Percentiles rank a stretch among this genome's conserved stretches.
Conservation (phyloP, 2,329 filamentous ascomycete genomes). For the Fusarium pseudocircinatum region DNA sequence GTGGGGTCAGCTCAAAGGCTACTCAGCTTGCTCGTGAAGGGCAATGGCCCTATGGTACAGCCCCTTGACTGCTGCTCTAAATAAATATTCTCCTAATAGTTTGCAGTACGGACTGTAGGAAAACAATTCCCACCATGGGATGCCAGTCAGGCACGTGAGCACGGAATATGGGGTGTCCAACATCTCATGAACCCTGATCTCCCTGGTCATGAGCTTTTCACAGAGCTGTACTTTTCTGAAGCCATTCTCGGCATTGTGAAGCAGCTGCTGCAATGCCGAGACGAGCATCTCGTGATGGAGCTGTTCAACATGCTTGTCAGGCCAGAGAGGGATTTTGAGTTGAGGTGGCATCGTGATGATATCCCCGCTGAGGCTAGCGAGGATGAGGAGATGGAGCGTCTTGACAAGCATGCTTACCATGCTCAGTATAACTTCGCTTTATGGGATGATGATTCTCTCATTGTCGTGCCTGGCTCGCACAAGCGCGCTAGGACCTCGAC, state of each 20-base stretch:
- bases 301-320: slow-evolving; percentile 86
- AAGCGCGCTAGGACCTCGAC: slow-evolving; percentile 72
- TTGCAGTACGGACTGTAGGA: slow-evolving; percentile 51
- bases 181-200: slow-evolving; percentile 81
- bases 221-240: slow-evolving; percentile 76
- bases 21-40: slow-evolving; percentile 72
- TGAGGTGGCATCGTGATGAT: slow-evolving; percentile 89
- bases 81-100: neutral
- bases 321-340: slow-evolving; percentile 74
- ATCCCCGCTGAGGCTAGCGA: slow-evolving; percentile 72
- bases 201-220: slow-evolving; percentile 69
- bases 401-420: slow-evolving; percentile 72
- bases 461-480: slow-evolving; percentile 84
- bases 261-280: slow-evolving; percentile 66
- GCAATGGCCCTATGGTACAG: slow-evolving; percentile 73
- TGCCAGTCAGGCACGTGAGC: slow-evolving; percentile 59
- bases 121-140: slow-evolving; percentile 94
- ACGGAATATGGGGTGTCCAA: slow-evolving; percentile 90
- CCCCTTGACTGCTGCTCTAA: slow-evolving; percentile 70
- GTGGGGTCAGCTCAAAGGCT: slow-evolving; percentile 65
- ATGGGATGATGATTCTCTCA: slow-evolving; percentile 76
- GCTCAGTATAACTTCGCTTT: slow-evolving; percentile 90
- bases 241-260: slow-evolving; percentile 70
- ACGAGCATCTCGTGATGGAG: slow-evolving; percentile 82
- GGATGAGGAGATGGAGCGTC: slow-evolving; percentile 72